Evolutionary conservation across 1,139 yeast genomes (phyloP), one percentile per base, ranked within the genome.

Genomic region (Maudiozyma humilis): DNA sequence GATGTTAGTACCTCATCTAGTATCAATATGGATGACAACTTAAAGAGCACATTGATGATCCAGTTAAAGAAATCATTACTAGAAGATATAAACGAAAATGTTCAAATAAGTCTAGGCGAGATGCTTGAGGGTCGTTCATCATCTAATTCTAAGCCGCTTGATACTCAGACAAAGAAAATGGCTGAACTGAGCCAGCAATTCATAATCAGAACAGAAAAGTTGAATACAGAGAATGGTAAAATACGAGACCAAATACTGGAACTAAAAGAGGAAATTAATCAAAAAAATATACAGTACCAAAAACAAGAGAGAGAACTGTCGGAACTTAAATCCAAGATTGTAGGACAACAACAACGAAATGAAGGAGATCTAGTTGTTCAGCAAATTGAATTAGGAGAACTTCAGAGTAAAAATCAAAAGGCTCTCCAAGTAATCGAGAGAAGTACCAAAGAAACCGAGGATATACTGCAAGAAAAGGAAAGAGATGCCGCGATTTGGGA

Each of bases 351-450:
- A 69, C 75, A 36, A 74, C 77, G 74, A 68, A 72, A 43, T 69
- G 76, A 48, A 78, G 79, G 51, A 66, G 75, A 27, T 68, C 75
- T 34, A 66, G 76, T 29, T 6, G 47, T 55, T 15, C 73, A 78
- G 47, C 73, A 77, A 43, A 73, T 80, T 18, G 87, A 83, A 57
- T 75, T 81, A 41, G 89, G 82, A 56, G 75, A 74, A 54, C 63
- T 79, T 42, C 85, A 79, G 48, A 72, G 78, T 34, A 86, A 81
- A 47, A 65, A 82, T 38, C 73, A 78, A 36, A 53, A 51, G 31
- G 12, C 47, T 48, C 13, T 49, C 45, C 27, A 39, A 16, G 44
- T 42, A 4, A 48, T 76, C 6, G 76, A 76, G 44, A 78, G 78
- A 48, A 80, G 77, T 35, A 63, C 73, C 43, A 64, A 74, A 20